Evolutionary conservation across 1,284 basidiomycete species (phyloP), one percentile per base, ranked within the genome.

Genomic region (Boletus mariae): DNA sequence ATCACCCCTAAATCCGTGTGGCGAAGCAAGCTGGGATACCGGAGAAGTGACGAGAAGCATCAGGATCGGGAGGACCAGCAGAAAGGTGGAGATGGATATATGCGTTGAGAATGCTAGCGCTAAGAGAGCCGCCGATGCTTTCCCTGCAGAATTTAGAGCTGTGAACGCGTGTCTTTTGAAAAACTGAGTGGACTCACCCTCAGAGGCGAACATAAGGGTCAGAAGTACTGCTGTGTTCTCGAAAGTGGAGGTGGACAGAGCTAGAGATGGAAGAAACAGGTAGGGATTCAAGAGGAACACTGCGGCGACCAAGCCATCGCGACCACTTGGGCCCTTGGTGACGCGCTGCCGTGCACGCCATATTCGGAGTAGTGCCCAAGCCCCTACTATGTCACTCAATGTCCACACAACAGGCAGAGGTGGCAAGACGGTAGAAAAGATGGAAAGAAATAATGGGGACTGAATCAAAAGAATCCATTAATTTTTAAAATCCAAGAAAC

Each of bases 211-310:
- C 72, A 85, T 79, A n/a, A 97, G 68, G 1, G 86, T 69, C 1
- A 87, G 65, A 1, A 96, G 73, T 29, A 84, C 70, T 5, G 91
- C 70, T 0, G 82, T 75, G 63, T 90, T 94, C 65, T 94, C 91
- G 17, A 98, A 73, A 0, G 83, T 80, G 0, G 90, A 86, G 0
- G 91, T 91, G 0, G 94, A 95, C 8, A 85, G 73, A 0, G 92
- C 88, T 2, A 94, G 72, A 37, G 85, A 88, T 0, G 93, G 84
- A 1, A 92, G 75, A 45, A 95, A 69, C 5, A 90, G 73, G 68
- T 96, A 95, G 4, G 95, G 95, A 61, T 97, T 97, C 56, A 96
- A 72, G 3, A 98, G 80, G 71, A 89, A 94, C 38, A 80, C 67
- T 23, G 80, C 77, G 29, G 79, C 83, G 41, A 93, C 73, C 43